Percentiles rank a stretch among this genome's conserved stretches.
phyloP scores from a whole-genome alignment of 257 asterid species.

The Solanum tarijense region DNA sequence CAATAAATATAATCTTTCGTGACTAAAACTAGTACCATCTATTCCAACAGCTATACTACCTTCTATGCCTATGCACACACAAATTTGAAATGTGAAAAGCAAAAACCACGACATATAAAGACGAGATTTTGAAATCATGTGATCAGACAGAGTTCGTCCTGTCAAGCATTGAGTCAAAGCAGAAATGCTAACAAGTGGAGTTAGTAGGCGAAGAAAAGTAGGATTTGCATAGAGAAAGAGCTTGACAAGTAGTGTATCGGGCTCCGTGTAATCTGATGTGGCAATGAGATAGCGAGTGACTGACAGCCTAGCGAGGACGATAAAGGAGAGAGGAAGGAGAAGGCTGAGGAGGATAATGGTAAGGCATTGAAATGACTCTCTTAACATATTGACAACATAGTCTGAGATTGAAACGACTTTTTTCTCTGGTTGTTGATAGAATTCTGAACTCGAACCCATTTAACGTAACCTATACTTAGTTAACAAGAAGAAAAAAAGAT shows the following conservation, averaged over 20 bases:
- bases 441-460: not conserved
- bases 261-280: constrained; percentile 8
- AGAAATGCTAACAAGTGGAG: constrained; percentile 25
- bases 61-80: constrained; percentile 62
- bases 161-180: constrained; percentile 36
- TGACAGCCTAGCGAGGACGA: constrained; percentile 59
- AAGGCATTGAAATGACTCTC: constrained; percentile 31
- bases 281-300: constrained; percentile 19
- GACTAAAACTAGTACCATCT: constrained; percentile 32
- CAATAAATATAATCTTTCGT: constrained; percentile 3
- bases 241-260: constrained; percentile 8
- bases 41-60: constrained; percentile 56
- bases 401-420: not conserved
- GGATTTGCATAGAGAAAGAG: constrained; percentile 27
- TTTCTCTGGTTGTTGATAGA: not conserved
- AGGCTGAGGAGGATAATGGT: constrained; percentile 54
- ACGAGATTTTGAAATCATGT: constrained; percentile 2
- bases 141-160: not conserved
- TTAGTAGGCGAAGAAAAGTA: constrained; percentile 28
- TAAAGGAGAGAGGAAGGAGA: constrained; percentile 71
- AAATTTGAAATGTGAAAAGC: constrained; percentile 36
- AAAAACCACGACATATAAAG: constrained; percentile 39
- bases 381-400: not conserved
- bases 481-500: too few species aligned
- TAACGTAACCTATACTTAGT: not conserved